Percentiles rank a stretch among this genome's conserved stretches.
Evolutionary conservation across 805 yeast species (phyloP).

Genomic region (Starmera dryadoides): DNA sequence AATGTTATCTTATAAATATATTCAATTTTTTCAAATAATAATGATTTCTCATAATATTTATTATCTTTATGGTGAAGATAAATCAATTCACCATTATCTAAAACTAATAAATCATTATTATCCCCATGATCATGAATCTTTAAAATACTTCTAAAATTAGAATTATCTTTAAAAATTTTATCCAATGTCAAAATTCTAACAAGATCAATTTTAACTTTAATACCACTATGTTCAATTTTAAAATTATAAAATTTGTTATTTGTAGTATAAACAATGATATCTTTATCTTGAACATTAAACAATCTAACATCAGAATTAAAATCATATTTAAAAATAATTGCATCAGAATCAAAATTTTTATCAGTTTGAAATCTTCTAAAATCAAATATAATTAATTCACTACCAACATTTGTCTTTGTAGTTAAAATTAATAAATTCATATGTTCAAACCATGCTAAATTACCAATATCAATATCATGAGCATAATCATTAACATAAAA

Average conservation of each 20-base stretch:
- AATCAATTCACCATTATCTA: conserved; percentile 19
- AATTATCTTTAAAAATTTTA: conserved; percentile 6
- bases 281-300: conserved; percentile 14
- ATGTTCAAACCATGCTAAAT: conserved; percentile 14
- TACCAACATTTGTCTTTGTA: conserved; percentile 10
- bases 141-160: conserved; percentile 6
- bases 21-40: conserved; percentile 20
- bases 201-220: conserved; percentile 15
- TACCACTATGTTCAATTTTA: conserved; percentile 9
- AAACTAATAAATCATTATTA: conserved; percentile 15
- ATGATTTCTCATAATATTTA: conserved; percentile 5
- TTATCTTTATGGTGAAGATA: conserved; percentile 7
- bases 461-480: conserved; percentile 12
- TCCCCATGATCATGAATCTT: conserved; percentile 6
- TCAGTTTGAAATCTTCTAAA: conserved; percentile 10
- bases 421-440: conserved; percentile 13
- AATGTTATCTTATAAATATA: conserved; percentile 15
- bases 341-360: conserved; percentile 15
- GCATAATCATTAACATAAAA: conserved; percentile 19
- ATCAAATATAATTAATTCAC: conserved; percentile 19
- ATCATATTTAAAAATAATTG: conserved; percentile 23
- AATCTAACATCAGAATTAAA: conserved; percentile 11
- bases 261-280: conserved; percentile 14
- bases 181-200: conserved; percentile 10
- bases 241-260: conserved; percentile 16